Percentiles rank a stretch among this genome's conserved stretches.
These are phyloP conservation scores for Teunomyces pallodes DNA, from an alignment of 805 yeast genomes.

Conservation along the genomic window DNA sequence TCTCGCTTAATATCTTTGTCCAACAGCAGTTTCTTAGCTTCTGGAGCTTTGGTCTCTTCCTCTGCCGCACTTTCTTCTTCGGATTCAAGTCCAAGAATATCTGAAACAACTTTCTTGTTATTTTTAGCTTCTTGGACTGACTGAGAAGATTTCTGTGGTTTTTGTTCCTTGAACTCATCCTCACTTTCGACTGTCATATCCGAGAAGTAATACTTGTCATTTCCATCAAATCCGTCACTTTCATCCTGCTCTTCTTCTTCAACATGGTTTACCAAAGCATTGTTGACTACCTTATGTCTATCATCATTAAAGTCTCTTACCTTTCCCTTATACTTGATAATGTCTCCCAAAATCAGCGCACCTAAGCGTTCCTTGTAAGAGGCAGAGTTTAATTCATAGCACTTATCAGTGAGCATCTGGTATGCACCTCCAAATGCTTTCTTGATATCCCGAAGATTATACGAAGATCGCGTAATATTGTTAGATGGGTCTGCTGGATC, in stretches of 20 bases:
- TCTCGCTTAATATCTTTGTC: conserved; percentile 37
- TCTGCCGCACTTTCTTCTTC: conserved; percentile 5
- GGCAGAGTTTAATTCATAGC: conserved; percentile 68
- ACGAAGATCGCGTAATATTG: conserved; percentile 83
- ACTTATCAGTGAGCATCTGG: conserved; percentile 68
- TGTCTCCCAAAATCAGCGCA: conserved; percentile 74
- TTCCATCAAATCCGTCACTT: conserved; percentile 34
- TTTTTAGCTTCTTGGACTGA: conserved; percentile 8
- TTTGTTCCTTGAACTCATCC: conserved; percentile 12
- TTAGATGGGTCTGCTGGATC: conserved; percentile 87
- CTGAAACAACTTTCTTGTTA: conserved; percentile 11
- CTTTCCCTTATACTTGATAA: conserved; percentile 71
- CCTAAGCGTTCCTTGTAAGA: conserved; percentile 67
- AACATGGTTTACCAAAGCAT: conserved; percentile 45
- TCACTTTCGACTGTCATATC: conserved; percentile 42
- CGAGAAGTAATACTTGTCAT: conserved; percentile 42
- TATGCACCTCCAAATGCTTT: conserved; percentile 88
- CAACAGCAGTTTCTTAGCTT: conserved; percentile 10
- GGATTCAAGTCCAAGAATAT: conserved; percentile 8
- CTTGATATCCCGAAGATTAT: conserved; percentile 73
- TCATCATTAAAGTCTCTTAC: conserved; percentile 78
- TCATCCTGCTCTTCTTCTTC: conserved; percentile 25
- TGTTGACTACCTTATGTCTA: conserved; percentile 58
- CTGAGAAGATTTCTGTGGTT: neutral
- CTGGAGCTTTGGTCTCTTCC: conserved; percentile 4